These are phyloP conservation scores for Carex pumila DNA, from an alignment of 176 grass and related monocot genomes.

Conservation along the genomic window DNA sequence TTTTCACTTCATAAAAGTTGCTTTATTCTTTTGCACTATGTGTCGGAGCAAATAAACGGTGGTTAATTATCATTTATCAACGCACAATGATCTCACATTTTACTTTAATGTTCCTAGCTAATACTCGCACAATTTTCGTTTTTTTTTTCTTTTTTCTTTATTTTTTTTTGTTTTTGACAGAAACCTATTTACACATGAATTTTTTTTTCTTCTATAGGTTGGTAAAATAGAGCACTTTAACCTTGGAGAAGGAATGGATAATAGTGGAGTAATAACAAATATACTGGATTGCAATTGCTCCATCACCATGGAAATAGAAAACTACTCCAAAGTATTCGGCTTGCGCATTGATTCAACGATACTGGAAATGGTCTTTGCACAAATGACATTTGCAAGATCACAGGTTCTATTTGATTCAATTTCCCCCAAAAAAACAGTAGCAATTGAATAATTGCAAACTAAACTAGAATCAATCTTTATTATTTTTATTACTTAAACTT, in stretches of 20 bases:
- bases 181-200: neutral
- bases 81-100: no score
- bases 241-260: conserved; percentile 76
- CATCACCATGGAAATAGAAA: conserved; percentile 63
- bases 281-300: conserved; percentile 82
- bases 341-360: conserved; percentile 42
- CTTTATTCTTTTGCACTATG: no score
- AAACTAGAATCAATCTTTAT: neutral
- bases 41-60: no score
- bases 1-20: no score
- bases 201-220: conserved; percentile 18
- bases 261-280: conserved; percentile 70
- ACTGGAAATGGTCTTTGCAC: conserved; percentile 52
- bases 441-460: neutral
- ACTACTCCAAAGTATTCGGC: conserved; percentile 75
- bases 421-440: neutral
- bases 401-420: conserved; percentile 9
- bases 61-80: no score
- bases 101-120: no score
- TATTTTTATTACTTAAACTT: neutral
- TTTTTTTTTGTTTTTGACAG: no score
- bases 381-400: conserved; percentile 56
- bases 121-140: no score
- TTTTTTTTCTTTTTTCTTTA: no score
- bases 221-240: conserved; percentile 49